Conservation (phyloP, 371 early-diverging fungal species). For the Mortierella sp. region DNA sequence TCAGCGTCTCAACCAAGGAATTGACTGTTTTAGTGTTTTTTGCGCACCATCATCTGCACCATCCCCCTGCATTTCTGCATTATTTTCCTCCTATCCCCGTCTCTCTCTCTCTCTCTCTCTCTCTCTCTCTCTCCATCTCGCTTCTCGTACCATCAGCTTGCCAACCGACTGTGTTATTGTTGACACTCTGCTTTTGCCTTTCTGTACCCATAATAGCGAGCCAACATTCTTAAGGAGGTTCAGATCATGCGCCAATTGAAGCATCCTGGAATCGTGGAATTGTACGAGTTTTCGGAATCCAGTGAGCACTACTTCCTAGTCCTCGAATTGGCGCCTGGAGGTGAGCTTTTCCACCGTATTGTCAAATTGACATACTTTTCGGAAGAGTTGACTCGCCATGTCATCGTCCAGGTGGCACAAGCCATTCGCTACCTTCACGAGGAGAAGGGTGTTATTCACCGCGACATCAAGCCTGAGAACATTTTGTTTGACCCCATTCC, state of each 20-base stretch:
- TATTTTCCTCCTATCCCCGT: conserved; percentile 1
- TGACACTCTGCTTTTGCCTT: conserved; percentile 6
- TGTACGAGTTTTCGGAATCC: conserved; percentile 74
- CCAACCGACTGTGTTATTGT: background rate
- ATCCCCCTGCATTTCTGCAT: conserved; percentile 4
- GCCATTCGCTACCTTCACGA: conserved; percentile 91
- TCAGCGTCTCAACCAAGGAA: conserved; percentile 26
- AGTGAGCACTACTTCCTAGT: conserved; percentile 80
- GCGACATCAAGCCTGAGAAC: conserved; percentile 97
- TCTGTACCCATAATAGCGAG: conserved; percentile 60
- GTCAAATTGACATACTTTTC: conserved; percentile 83
- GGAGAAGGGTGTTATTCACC: conserved; percentile 87
- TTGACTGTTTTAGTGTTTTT: conserved; percentile 3
- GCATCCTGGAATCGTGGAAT: conserved; percentile 81
- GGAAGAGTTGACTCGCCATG: conserved; percentile 80
- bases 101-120: background rate
- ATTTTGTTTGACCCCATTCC: conserved; percentile 85
- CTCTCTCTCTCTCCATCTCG: background rate
- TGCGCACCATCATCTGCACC: conserved; percentile 5
- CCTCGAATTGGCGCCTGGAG: conserved; percentile 86
- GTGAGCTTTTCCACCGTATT: conserved; percentile 88
- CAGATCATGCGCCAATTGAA: conserved; percentile 84
- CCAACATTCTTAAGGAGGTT: conserved; percentile 86
- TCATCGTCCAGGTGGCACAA: conserved; percentile 89
- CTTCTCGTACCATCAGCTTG: background rate